phyloP scores from a whole-genome alignment of 2,329 filamentous ascomycete genomes.

The Colletotrichum echinochloae region DNA sequence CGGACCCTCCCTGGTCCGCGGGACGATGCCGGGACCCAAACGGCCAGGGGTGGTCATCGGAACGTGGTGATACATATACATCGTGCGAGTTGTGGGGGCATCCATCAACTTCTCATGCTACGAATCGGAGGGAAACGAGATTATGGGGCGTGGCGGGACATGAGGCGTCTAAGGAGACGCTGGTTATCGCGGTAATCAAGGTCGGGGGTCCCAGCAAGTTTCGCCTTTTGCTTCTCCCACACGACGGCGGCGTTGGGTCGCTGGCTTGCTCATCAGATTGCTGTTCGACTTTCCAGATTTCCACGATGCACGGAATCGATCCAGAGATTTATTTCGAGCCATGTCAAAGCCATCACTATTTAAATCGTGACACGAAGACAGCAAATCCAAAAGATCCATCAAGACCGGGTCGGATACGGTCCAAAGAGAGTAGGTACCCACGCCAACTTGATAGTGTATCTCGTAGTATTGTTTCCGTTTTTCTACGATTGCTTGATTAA shows the following conservation, averaged over 20 bases:
- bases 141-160: not conserved
- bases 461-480: not conserved
- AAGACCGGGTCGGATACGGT: not conserved
- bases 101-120: not conserved
- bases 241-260: not conserved
- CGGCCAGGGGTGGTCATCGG: not conserved
- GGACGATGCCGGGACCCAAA: not conserved
- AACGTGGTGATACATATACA: constrained; percentile 5
- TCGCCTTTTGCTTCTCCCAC: not conserved
- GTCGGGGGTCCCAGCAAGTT: not conserved
- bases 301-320: too few relatives aligned
- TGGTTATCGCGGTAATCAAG: not conserved
- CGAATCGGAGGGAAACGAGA: not conserved
- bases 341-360: not conserved
- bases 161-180: not conserved
- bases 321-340: not conserved
- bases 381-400: not conserved
- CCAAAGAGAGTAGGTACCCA: not conserved
- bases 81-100: not conserved
- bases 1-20: not conserved
- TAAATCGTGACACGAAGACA: not conserved
- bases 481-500: not conserved
- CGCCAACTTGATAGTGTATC: constrained; percentile 2
- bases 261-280: not conserved
- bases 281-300: not conserved